Base-by-base conservation (phyloP, 441 rosid genomes). In the Croton setiger region DNA sequence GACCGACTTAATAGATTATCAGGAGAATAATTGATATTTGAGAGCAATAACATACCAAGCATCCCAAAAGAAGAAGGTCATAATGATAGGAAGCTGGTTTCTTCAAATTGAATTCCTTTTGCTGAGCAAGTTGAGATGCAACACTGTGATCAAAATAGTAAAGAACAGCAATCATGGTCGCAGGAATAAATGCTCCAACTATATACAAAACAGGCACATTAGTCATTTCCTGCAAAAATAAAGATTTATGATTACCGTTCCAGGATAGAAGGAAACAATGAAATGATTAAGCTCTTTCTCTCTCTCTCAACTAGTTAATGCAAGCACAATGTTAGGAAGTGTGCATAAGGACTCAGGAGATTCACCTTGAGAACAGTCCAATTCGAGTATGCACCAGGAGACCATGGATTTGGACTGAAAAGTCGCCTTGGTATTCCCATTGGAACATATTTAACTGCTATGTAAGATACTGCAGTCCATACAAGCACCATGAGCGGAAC, bases 111-210 rank as follows among this genome's bases (percentile, higher is more conserved):
- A 87, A 89, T 62, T 89, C 95, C 71, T 87, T 78, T 58, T 87
- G 95, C 73, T 89, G 95, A 20, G 95, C 90, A 65, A 89, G 86
- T 75, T 89, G 95, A 67, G 95, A 89, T 33, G 95, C 95, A 60
- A 89, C 90, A 64, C 95, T 89, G 81, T 89, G 95, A 78, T 89
- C 95, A 63, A 89, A 89, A 84, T 88, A 87, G 81, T 87, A 88
- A 60, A 88, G 88, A 64, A 88, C 94, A 0, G 94, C 92, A 77
- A 85, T 89, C 95, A 89, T 89, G 55, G 95, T 89, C 70, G 95
- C 95, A 31, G 95, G 95, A 80, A 89, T 83, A 74, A 89, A 81
- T 63, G 95, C 90, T 74, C 92, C 95, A 64, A 87, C 79, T 60
- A 89, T 89, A 66, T 89, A 89, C 31, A 89, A 74, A 44, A 85